Conservation (phyloP, 225 moss, liverwort and hornwort species). For the Polytrichum formosum region DNA sequence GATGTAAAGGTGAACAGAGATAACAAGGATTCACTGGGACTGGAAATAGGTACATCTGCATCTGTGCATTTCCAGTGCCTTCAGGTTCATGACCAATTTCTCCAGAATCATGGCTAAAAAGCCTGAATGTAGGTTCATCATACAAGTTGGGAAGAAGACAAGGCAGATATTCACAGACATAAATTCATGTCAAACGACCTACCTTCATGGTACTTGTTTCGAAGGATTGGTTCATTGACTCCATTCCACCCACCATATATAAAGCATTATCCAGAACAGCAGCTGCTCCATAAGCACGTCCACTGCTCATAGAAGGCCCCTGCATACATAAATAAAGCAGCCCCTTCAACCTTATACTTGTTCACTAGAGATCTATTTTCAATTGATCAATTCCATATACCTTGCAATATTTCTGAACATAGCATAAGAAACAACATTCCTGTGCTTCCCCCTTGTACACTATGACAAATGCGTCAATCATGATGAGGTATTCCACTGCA, state of each 20-base stretch:
- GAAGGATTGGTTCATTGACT: constrained; percentile 37
- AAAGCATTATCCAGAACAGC: constrained; percentile 67
- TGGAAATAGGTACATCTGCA: background rate
- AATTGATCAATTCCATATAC: no score
- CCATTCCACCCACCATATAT: constrained; percentile 79
- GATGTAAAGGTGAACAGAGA: no score
- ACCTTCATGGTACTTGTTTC: constrained; percentile 51
- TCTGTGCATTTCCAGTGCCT: background rate
- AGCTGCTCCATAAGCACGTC: constrained; percentile 82
- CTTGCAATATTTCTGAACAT: no score
- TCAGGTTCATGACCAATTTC: background rate
- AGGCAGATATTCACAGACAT: background rate
- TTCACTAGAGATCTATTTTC: no score
- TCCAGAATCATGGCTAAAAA: background rate
- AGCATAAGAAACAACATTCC: no score
- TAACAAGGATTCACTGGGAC: background rate
- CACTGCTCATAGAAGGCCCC: constrained; percentile 73
- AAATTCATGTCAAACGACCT: background rate
- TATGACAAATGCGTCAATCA: no score
- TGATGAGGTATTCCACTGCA: no score
- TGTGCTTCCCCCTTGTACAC: no score
- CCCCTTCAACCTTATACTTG: background rate
- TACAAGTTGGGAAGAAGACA: background rate
- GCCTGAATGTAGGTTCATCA: background rate
- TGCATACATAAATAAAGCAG: constrained; percentile 12